phyloP scores from a whole-genome alignment of 2,329 filamentous ascomycete species.

The Ceratocystis diversiconidia region DNA sequence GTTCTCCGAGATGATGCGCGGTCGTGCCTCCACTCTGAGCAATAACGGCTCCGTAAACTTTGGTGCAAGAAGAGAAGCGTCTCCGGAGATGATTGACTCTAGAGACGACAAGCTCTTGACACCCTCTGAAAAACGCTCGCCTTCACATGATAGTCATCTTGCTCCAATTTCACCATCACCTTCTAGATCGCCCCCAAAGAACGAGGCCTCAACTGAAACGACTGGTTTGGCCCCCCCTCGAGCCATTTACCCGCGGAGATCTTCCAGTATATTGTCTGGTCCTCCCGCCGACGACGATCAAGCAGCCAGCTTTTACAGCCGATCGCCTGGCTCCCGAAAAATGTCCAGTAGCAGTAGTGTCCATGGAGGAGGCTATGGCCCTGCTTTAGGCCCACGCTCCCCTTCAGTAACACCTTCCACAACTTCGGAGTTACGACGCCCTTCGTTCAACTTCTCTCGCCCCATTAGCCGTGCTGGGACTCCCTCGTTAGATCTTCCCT shows the following conservation, averaged over 20 bases:
- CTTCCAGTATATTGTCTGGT: slow-evolving; percentile 48
- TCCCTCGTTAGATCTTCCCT: slow-evolving; percentile 32
- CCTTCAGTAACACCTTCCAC: slow-evolving; percentile 54
- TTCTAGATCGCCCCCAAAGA: slow-evolving; percentile 11
- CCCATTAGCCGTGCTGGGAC: slow-evolving; percentile 64
- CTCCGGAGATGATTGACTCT: slow-evolving; percentile 31
- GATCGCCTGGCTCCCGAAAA: slow-evolving; percentile 51
- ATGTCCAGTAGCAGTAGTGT: slow-evolving; percentile 55
- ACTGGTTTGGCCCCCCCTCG: slow-evolving; percentile 37
- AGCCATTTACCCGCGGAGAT: slow-evolving; percentile 35
- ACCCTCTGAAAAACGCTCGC: slow-evolving; percentile 44
- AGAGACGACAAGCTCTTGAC: slow-evolving; percentile 32
- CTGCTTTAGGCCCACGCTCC: slow-evolving; percentile 45
- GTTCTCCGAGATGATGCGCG: slow-evolving; percentile 17
- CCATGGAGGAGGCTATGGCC: slow-evolving; percentile 18
- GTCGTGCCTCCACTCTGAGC: slow-evolving; percentile 8
- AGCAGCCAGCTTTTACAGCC: slow-evolving; percentile 25
- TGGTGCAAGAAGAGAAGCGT: slow-evolving; percentile 43
- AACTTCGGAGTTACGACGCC: slow-evolving; percentile 63
- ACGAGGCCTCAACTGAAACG: slow-evolving; percentile 16
- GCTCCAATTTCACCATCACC: slow-evolving; percentile 30
- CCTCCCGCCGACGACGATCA: slow-evolving; percentile 56
- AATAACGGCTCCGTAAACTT: slow-evolving; percentile 25
- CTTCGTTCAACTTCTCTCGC: slow-evolving; percentile 86
- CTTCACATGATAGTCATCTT: slow-evolving; percentile 26